These are phyloP conservation scores for Pyrenula aspistea DNA, from an alignment of 495 filamentous ascomycete genomes.

Conservation along the genomic window DNA sequence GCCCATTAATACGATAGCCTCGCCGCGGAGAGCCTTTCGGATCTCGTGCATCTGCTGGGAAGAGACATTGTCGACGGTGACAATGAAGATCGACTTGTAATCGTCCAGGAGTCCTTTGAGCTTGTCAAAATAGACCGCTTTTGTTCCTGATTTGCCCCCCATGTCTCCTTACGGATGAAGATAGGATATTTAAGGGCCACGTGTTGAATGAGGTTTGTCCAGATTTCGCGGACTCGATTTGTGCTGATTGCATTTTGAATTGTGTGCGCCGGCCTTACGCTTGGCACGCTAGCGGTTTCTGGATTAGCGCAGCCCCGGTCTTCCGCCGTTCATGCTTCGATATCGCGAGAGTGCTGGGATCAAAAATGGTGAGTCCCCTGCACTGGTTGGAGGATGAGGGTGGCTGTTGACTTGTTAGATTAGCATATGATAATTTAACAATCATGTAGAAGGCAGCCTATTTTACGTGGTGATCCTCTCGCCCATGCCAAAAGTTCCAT, in stretches of 20 bases:
- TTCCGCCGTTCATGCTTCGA: too few species aligned
- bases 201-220: background rate
- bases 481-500: too few species aligned
- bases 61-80: constrained; percentile 88
- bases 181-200: constrained; percentile 94
- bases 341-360: too few species aligned
- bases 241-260: background rate
- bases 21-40: constrained; percentile 70
- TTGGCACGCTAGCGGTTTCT: background rate
- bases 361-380: too few species aligned
- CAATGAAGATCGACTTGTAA: constrained; percentile 94
- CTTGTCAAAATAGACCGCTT: constrained; percentile 99
- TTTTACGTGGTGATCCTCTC: too few species aligned
- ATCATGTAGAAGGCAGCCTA: too few species aligned
- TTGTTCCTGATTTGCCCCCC: constrained; percentile 93
- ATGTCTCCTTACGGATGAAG: constrained; percentile 95
- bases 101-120: constrained; percentile 85
- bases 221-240: background rate
- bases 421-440: too few species aligned
- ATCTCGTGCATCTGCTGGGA: constrained; percentile 99
- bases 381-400: too few species aligned
- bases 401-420: too few species aligned
- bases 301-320: background rate
- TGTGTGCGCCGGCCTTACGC: background rate
- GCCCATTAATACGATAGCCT: constrained; percentile 95